phyloP scores from a whole-genome alignment of 768 basidiomycete species.

The Psilocybe cyanescens region DNA sequence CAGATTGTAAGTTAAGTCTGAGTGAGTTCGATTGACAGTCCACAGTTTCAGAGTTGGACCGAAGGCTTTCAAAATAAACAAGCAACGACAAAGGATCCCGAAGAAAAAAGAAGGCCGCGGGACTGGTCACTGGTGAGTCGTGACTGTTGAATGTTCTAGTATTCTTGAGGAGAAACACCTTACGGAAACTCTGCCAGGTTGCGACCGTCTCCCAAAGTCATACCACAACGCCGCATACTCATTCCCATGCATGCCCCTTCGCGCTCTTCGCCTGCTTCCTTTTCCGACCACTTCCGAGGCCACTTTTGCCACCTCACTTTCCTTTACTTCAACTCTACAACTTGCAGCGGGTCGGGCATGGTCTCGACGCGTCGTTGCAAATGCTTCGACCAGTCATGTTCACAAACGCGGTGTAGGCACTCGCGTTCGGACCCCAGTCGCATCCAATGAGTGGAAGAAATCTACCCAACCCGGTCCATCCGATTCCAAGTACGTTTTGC shows the following conservation, averaged over 20 bases:
- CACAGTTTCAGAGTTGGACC: neutral
- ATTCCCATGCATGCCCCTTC: slow-evolving; percentile 55
- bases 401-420: slow-evolving; percentile 10
- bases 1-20: neutral
- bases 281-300: slow-evolving; percentile 21
- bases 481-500: slow-evolving; percentile 3
- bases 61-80: slow-evolving; percentile 15
- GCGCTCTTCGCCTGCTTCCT: slow-evolving; percentile 40
- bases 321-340: slow-evolving; percentile 46
- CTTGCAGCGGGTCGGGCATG: slow-evolving; percentile 57
- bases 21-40: neutral
- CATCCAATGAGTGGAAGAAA: slow-evolving; percentile 7
- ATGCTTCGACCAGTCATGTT: slow-evolving; percentile 8
- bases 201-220: slow-evolving; percentile 1
- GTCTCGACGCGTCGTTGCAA: slow-evolving; percentile 27
- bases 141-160: neutral
- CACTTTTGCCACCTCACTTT: slow-evolving; percentile 22
- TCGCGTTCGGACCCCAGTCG: slow-evolving; percentile 7
- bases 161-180: too few species aligned
- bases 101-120: slow-evolving; percentile 3
- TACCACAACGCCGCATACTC: slow-evolving; percentile 14
- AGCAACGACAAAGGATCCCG: slow-evolving; percentile 5
- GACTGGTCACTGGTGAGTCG: neutral
- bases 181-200: too few species aligned
- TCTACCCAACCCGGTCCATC: slow-evolving; percentile 2